A percentile compares a stretch with the other conserved stretches of the same genome.
phyloP scores from a whole-genome alignment of 768 basidiomycete species.

The Phylloporus sp. region DNA sequence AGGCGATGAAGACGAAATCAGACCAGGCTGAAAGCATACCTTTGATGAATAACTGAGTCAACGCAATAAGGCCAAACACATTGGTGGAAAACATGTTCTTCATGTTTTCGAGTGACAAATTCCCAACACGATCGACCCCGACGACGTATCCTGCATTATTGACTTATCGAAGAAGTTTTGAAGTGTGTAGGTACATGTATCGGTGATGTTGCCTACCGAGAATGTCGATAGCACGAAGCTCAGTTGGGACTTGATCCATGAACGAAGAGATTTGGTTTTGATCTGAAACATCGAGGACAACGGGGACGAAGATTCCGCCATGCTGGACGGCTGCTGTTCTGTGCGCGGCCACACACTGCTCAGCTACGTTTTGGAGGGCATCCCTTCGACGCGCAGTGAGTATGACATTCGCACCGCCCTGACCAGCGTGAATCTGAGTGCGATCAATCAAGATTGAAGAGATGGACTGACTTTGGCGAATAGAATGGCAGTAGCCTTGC shows the following conservation, averaged over 20 bases:
- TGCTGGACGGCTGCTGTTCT: constrained; percentile 63
- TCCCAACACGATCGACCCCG: constrained; percentile 83
- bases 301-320: constrained; percentile 70
- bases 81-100: constrained; percentile 80
- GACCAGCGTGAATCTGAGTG: not conserved
- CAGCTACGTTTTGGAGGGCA: constrained; percentile 62
- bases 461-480: constrained; percentile 67
- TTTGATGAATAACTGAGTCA: constrained; percentile 71
- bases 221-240: constrained; percentile 73
- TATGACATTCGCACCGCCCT: constrained; percentile 87
- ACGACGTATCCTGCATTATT: constrained; percentile 89
- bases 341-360: constrained; percentile 64
- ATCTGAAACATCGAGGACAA: constrained; percentile 80
- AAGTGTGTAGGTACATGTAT: not conserved
- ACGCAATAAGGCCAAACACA: constrained; percentile 78
- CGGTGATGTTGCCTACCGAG: constrained; percentile 50
- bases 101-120: constrained; percentile 69
- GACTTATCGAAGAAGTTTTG: constrained; percentile 31
- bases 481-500: constrained; percentile 77
- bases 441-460: not conserved
- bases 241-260: constrained; percentile 64
- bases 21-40: constrained; percentile 28
- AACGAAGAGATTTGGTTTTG: constrained; percentile 63
- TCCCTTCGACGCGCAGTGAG: constrained; percentile 77
- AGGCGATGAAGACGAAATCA: constrained; percentile 7